Percentiles rank a stretch among this genome's conserved stretches.
Conservation (phyloP, 176 grass and related monocot genomes). For the Thinopyrum elongatum region DNA sequence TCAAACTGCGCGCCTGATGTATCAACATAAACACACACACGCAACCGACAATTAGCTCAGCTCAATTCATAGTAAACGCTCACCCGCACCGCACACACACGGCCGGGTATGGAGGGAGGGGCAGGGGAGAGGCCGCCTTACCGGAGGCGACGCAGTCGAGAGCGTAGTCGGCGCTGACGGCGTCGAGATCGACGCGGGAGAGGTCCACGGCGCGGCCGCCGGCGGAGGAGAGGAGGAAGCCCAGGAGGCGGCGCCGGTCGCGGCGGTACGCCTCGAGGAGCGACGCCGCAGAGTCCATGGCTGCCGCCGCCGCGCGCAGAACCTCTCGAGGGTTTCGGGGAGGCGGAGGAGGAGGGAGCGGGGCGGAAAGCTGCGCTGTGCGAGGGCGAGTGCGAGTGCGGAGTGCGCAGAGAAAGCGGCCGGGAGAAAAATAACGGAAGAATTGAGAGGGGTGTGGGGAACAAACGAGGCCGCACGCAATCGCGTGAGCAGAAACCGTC, state of each 20-base stretch:
- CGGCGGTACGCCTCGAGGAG: slow-evolving; percentile 66
- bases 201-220: slow-evolving; percentile 45
- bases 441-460: neutral
- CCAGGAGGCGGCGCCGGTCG: slow-evolving; percentile 75
- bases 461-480: slow-evolving; percentile 17
- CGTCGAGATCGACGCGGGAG: slow-evolving; percentile 70
- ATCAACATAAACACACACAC: neutral
- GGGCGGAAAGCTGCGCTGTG: neutral
- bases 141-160: slow-evolving; percentile 68
- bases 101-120: neutral
- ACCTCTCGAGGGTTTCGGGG: slow-evolving; percentile 19
- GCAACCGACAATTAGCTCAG: neutral
- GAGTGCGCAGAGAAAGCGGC: slow-evolving; percentile 17
- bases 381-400: slow-evolving; percentile 16
- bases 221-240: slow-evolving; percentile 65
- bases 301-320: neutral
- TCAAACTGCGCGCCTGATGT: slow-evolving; percentile 58
- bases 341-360: neutral
- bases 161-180: slow-evolving; percentile 70
- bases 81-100: neutral
- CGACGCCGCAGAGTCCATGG: slow-evolving; percentile 53
- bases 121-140: neutral
- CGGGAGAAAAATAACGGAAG: neutral
- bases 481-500: neutral
- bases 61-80: neutral